Base-by-base conservation (phyloP, 106 monocot genomes). In the Apostasia ramifera region DNA sequence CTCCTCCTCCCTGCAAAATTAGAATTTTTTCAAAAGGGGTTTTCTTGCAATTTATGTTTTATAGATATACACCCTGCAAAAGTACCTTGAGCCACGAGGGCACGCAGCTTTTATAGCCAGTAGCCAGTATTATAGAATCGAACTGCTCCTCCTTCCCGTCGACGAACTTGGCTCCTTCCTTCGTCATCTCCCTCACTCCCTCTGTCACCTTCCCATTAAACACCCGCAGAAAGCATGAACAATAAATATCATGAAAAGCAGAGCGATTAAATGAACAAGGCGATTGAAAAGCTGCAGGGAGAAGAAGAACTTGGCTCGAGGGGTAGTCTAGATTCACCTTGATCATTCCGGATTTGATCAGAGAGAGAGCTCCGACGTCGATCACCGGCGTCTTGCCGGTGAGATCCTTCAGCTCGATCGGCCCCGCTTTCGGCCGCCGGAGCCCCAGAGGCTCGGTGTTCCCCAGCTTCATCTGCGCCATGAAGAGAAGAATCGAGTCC, bases 301-400 rank as follows among this genome's bases (percentile, higher is more conserved):
- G 46, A 46, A n/a, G 46, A 46, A 63, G 14, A 13, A 47, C 45
- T 15, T 59, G 7, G 59, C 59, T 5, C 10, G 2, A 40, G 39
- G 40, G 5, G 4, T 8, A 3, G 47, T 47, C 3, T 52, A 42
- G 26, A 46, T 52, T 9, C 37, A 92, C 95, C 82, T 79, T 92
- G 40, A 92, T 92, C 43, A 83, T 92, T 43, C 92, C 92, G 40
- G 83, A 73, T 71, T 83, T 85, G 71, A 97, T 97, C 40, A 77
- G 81, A 14, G 84, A 59, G 41, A 97, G 74, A 7, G 89, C 72
- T 1, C 95, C 95, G 3, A 85, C 81, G 69, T 97, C 95, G 8
- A 97, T 84, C 3, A 97, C 92, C 48, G 97, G 97, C 26, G 92
- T 92, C 72, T 90, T 98, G 1, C 97, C 92, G 9, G 97, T 89